Conservation (phyloP, 352 stramenopile genomes). For the Pythium angustatum region DNA sequence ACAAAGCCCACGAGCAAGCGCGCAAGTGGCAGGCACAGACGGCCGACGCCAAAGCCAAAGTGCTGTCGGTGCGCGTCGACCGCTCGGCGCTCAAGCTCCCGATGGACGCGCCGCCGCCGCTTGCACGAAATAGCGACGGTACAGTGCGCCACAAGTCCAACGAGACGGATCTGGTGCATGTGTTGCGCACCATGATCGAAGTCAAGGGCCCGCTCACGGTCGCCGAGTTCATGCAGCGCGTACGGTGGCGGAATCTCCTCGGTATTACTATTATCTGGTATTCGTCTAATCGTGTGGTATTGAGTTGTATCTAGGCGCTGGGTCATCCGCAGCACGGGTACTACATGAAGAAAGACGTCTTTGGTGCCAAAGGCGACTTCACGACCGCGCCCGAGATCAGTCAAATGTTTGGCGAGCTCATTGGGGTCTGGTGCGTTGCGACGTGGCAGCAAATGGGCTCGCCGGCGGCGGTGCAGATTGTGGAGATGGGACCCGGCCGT, state of each 20-base stretch:
- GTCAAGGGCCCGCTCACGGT: constrained; percentile 92
- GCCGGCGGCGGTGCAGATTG: constrained; percentile 74
- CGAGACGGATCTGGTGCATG: constrained; percentile 71
- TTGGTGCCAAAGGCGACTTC: constrained; percentile 92
- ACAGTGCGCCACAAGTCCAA: constrained; percentile 41
- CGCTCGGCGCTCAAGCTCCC: constrained; percentile 74
- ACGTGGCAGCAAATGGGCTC: constrained; percentile 90
- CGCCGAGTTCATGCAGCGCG: constrained; percentile 93
- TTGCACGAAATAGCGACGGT: constrained; percentile 17
- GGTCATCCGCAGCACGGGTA: constrained; percentile 93
- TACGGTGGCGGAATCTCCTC: no score
- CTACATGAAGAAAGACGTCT: constrained; percentile 95
- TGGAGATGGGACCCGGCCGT: constrained; percentile 92
- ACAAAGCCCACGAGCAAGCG: constrained; percentile 42
- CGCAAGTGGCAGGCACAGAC: constrained; percentile 64
- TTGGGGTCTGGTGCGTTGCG: constrained; percentile 91
- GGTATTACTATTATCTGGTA: no score
- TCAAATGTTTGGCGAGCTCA: constrained; percentile 93
- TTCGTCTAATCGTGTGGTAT: no score
- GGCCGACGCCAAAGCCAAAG: constrained; percentile 49
- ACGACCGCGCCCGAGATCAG: constrained; percentile 94
- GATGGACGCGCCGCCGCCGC: constrained; percentile 24
- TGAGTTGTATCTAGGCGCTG: constrained; percentile 48
- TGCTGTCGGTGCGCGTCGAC: constrained; percentile 65
- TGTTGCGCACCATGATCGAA: constrained; percentile 91